phyloP scores from a whole-genome alignment of 768 basidiomycete species.

The Psilocybe tampanensis region DNA sequence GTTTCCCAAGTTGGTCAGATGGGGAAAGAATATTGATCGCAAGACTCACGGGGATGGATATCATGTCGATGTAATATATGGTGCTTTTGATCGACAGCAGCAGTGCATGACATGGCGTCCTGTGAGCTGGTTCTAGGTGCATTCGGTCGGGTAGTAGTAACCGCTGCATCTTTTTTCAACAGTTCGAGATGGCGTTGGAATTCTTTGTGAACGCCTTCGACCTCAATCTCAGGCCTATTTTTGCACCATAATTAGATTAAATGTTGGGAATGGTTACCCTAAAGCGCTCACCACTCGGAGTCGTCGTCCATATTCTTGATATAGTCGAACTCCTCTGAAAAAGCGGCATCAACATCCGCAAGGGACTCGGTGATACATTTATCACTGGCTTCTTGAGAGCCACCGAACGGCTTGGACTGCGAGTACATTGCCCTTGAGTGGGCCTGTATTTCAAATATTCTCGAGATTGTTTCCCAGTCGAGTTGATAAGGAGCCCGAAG shows the following conservation, averaged over 20 bases:
- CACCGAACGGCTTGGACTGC: neutral
- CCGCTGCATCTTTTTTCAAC: no score
- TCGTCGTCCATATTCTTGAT: neutral
- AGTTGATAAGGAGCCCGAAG: neutral
- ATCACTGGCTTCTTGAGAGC: no score
- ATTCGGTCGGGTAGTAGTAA: no score
- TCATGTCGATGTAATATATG: neutral
- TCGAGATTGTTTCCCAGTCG: neutral
- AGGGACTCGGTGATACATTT: no score
- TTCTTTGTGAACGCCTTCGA: no score
- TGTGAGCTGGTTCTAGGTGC: no score
- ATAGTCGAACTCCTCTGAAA: neutral
- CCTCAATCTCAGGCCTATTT: no score
- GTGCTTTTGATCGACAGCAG: neutral
- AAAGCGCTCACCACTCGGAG: no score
- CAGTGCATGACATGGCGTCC: no score
- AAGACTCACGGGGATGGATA: neutral
- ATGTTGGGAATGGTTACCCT: neutral
- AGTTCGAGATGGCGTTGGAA: no score
- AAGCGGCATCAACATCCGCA: neutral
- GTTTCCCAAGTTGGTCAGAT: neutral
- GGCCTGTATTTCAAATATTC: neutral
- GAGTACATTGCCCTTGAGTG: neutral
- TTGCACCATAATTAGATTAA: neutral
- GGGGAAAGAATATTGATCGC: neutral